Evolutionary conservation across 2,329 filamentous ascomycete genomes (phyloP).

Genomic region (Lachnellula subtilissima): DNA sequence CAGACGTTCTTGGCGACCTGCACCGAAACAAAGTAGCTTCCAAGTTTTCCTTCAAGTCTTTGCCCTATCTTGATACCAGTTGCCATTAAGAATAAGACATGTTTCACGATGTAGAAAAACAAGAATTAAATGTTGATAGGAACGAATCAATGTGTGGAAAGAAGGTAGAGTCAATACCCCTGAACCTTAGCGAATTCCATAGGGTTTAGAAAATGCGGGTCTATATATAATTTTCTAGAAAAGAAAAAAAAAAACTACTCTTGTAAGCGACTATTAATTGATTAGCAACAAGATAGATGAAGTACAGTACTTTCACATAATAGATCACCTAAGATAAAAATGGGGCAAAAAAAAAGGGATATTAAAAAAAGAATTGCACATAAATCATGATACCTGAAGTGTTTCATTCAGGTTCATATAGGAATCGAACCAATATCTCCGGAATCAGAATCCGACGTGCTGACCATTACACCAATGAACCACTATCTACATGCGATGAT

Average conservation of each 20-base stretch:
- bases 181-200: too few species aligned
- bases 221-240: too few species aligned
- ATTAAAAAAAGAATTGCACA: background rate
- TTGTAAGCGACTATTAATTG: too few species aligned
- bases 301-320: too few species aligned
- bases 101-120: too few species aligned
- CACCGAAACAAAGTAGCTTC: constrained; percentile 19
- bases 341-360: background rate
- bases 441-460: constrained; percentile 21
- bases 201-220: too few species aligned
- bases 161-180: too few species aligned
- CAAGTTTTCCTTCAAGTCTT: constrained; percentile 21
- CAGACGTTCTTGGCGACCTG: constrained; percentile 20
- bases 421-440: constrained; percentile 21
- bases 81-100: constrained; percentile 3
- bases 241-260: too few species aligned
- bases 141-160: too few species aligned
- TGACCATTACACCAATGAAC: constrained; percentile 17
- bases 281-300: too few species aligned
- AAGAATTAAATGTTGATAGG: too few species aligned
- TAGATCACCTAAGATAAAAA: too few species aligned
- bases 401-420: constrained; percentile 9
- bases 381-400: background rate
- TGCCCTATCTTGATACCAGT: constrained; percentile 19
- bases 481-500: background rate